These are phyloP conservation scores for Fragaria nilgerrensis DNA, from an alignment of 306 rosid species.

Conservation along the genomic window DNA sequence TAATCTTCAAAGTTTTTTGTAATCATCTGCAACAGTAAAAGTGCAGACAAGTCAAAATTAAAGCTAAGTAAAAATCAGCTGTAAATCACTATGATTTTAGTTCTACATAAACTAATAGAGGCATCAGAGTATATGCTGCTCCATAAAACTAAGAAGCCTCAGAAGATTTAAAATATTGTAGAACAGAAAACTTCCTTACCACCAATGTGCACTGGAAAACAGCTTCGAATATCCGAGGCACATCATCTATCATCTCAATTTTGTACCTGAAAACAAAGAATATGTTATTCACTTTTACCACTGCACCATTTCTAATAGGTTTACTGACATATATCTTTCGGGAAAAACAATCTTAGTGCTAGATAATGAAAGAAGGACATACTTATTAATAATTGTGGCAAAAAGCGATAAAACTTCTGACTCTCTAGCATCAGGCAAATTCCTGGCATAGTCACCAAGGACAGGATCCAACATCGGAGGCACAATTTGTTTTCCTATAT, in stretches of 20 bases:
- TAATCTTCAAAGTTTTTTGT: slow-evolving; percentile 93
- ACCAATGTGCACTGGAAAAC: slow-evolving; percentile 97
- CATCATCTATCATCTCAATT: slow-evolving; percentile 85
- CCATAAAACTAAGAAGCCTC: not conserved
- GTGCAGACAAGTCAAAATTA: slow-evolving; percentile 10
- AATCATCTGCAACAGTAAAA: slow-evolving; percentile 61
- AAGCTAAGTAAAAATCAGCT: not conserved
- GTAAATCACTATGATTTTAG: not conserved
- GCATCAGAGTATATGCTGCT: not conserved
- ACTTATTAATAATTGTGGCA: slow-evolving; percentile 96
- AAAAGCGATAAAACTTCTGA: slow-evolving; percentile 95
- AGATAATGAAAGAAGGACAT: slow-evolving; percentile 27
- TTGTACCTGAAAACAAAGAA: slow-evolving; percentile 58
- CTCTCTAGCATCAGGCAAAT: slow-evolving; percentile 98
- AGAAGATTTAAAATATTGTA: not conserved
- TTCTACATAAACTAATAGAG: not conserved
- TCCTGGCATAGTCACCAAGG: slow-evolving; percentile 92
- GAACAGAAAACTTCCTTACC: slow-evolving; percentile 39
- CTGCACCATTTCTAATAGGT: not conserved
- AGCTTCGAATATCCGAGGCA: slow-evolving; percentile 97
- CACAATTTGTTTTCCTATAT: slow-evolving; percentile 94
- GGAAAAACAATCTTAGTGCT: not conserved
- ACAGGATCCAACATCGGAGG: slow-evolving; percentile 99
- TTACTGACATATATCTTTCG: not conserved
- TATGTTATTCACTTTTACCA: not conserved